Conservation (phyloP, 345 rosid species). For the Xanthoceras sorbifolium region DNA sequence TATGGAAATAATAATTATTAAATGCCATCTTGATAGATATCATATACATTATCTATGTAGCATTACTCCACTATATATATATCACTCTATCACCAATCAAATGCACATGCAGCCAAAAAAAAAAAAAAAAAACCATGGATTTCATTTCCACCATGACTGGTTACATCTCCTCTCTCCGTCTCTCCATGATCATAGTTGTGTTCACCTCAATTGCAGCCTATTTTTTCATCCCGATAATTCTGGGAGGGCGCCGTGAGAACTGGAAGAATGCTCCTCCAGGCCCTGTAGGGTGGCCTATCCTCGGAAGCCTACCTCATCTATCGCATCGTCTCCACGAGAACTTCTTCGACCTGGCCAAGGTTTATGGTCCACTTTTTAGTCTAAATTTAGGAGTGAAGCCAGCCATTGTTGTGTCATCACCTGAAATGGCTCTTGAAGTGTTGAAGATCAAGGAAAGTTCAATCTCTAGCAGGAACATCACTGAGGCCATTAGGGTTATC, state of each 20-base stretch:
- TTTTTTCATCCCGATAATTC: constrained; percentile 13
- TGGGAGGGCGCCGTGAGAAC: constrained; percentile 7
- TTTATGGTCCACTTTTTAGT: constrained; percentile 14
- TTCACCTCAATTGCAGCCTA: constrained; percentile 8
- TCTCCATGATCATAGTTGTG: background rate
- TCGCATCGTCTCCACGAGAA: constrained; percentile 17
- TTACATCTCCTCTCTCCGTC: background rate
- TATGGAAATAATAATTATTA: too few relatives aligned
- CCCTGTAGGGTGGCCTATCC: too few relatives aligned
- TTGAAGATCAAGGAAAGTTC: constrained; percentile 16
- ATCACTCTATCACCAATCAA: background rate
- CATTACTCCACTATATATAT: too few relatives aligned
- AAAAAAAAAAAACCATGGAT: background rate
- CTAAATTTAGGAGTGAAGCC: constrained; percentile 18
- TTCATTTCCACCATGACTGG: background rate
- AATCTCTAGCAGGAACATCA: constrained; percentile 21
- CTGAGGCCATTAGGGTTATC: constrained; percentile 17
- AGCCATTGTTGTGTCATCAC: constrained; percentile 19
- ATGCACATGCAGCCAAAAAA: too few relatives aligned
- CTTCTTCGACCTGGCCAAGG: constrained; percentile 13
- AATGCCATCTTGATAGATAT: too few relatives aligned
- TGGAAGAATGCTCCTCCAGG: constrained; percentile 30
- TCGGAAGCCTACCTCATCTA: constrained; percentile 18
- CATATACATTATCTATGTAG: too few relatives aligned
- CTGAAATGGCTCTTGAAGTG: constrained; percentile 13